Conservation (phyloP, 108 stramenopile genomes). For the Aurantiochytrium sp. region DNA sequence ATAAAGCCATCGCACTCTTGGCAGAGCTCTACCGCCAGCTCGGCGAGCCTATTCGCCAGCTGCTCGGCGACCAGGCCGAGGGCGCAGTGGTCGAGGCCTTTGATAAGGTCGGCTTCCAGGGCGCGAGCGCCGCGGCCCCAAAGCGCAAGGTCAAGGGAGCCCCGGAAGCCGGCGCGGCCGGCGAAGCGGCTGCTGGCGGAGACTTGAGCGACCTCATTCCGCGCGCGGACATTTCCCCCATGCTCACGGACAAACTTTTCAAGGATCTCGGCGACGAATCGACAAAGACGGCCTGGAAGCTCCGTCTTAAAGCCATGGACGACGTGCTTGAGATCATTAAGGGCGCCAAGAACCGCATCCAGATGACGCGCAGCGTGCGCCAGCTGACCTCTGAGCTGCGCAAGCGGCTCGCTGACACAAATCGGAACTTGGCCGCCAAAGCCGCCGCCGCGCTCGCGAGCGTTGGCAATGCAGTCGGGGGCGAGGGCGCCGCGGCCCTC, state of each 20-base stretch:
- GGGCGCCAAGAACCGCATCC: background rate
- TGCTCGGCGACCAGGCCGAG: background rate
- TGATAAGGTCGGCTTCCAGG: slow-evolving; percentile 20
- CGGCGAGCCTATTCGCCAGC: background rate
- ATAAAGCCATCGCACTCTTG: background rate
- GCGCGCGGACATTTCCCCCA: background rate
- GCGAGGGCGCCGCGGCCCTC: background rate
- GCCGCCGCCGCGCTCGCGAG: background rate
- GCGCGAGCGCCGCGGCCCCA: background rate
- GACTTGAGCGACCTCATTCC: background rate
- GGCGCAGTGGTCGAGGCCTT: background rate
- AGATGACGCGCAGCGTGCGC: background rate
- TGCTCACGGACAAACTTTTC: background rate
- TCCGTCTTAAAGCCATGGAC: background rate
- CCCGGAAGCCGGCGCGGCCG: background rate
- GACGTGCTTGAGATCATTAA: background rate
- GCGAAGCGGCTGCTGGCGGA: background rate
- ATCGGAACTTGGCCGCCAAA: background rate
- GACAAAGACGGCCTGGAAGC: slow-evolving; percentile 14
- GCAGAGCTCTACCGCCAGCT: background rate
- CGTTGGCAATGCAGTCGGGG: background rate
- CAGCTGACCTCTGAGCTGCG: background rate
- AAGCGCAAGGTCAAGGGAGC: slow-evolving; percentile 7
- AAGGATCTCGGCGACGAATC: background rate
- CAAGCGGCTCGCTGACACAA: background rate